A percentile compares a stretch with the other conserved stretches of the same genome.
Conservation (phyloP, 1,284 basidiomycete species). For the Phlebopus sp. region DNA sequence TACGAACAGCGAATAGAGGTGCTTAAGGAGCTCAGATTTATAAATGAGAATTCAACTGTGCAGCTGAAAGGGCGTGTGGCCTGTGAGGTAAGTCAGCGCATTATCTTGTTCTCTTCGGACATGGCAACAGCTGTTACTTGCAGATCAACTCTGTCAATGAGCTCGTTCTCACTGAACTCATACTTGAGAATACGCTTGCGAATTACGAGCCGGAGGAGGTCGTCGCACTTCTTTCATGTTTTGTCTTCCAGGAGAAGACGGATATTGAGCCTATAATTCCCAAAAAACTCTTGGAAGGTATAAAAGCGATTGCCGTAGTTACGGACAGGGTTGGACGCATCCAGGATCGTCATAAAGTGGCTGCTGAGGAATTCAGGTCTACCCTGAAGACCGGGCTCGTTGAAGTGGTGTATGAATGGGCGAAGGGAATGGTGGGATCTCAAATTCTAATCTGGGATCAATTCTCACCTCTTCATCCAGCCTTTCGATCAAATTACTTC, state of each 20-base stretch:
- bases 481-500: conserved; percentile 93
- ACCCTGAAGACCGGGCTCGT: conserved; percentile 87
- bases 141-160: conserved; percentile 98
- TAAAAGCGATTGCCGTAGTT: conserved; percentile 76
- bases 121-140: conserved; percentile 67
- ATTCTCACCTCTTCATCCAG: conserved; percentile 41
- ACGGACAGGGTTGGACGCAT: conserved; percentile 81
- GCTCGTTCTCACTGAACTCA: conserved; percentile 93
- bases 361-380: conserved; percentile 72
- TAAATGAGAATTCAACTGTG: conserved; percentile 92
- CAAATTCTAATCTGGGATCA: background rate
- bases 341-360: conserved; percentile 78
- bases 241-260: conserved; percentile 98
- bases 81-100: conserved; percentile 70
- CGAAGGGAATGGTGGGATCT: conserved; percentile 85
- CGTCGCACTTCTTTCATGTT: conserved; percentile 94
- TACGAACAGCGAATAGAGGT: conserved; percentile 94
- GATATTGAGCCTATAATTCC: conserved; percentile 82
- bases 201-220: conserved; percentile 93
- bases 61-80: conserved; percentile 96
- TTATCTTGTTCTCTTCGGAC: background rate
- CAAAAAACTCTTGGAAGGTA: conserved; percentile 75
- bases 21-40: conserved; percentile 88
- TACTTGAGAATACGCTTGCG: conserved; percentile 92
- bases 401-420: conserved; percentile 99